A percentile compares a stretch with the other conserved stretches of the same genome.
These are phyloP conservation scores for Vitis labrusca DNA, from an alignment of 164 flowering plant species.

Conservation along the genomic window DNA sequence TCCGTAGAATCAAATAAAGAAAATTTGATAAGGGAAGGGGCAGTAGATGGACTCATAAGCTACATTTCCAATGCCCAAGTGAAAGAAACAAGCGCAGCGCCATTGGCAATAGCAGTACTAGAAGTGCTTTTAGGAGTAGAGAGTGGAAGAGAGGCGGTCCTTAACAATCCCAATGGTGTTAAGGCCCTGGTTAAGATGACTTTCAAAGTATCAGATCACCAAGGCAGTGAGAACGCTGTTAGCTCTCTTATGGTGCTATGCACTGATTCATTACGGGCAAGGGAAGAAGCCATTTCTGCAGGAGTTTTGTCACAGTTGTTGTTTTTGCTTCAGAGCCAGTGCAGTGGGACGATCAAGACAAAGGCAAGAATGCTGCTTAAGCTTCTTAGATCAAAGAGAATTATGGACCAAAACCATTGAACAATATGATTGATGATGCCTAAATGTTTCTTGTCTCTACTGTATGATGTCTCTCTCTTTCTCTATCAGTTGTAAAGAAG, in stretches of 20 bases:
- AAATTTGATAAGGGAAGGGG: slow-evolving; percentile 34
- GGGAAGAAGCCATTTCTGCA: slow-evolving; percentile 47
- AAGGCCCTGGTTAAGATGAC: slow-evolving; percentile 58
- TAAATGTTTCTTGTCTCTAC: too few species aligned
- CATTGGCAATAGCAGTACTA: slow-evolving; percentile 37
- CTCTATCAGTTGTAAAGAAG: too few species aligned
- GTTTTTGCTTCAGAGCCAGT: slow-evolving; percentile 71
- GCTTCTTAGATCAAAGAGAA: slow-evolving; percentile 53
- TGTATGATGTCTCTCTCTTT: too few species aligned
- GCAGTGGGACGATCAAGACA: slow-evolving; percentile 45
- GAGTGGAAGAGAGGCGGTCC: slow-evolving; percentile 36
- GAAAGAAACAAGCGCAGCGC: slow-evolving; percentile 10
- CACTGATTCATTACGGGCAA: slow-evolving; percentile 24
- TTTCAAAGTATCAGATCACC: slow-evolving; percentile 55
- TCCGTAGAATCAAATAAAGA: slow-evolving; percentile 27
- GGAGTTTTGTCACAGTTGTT: slow-evolving; percentile 67
- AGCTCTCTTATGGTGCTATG: slow-evolving; percentile 44
- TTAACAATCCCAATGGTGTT: slow-evolving; percentile 36
- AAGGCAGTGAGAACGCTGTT: slow-evolving; percentile 63
- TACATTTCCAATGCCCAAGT: slow-evolving; percentile 26
- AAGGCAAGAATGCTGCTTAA: slow-evolving; percentile 71
- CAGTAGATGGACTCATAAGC: slow-evolving; percentile 32
- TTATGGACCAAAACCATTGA: slow-evolving; percentile 23
- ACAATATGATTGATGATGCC: too few species aligned
- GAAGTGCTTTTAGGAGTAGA: slow-evolving; percentile 42